phyloP scores from a whole-genome alignment of 208 protist species.

The Leishmania martiniquensis region DNA sequence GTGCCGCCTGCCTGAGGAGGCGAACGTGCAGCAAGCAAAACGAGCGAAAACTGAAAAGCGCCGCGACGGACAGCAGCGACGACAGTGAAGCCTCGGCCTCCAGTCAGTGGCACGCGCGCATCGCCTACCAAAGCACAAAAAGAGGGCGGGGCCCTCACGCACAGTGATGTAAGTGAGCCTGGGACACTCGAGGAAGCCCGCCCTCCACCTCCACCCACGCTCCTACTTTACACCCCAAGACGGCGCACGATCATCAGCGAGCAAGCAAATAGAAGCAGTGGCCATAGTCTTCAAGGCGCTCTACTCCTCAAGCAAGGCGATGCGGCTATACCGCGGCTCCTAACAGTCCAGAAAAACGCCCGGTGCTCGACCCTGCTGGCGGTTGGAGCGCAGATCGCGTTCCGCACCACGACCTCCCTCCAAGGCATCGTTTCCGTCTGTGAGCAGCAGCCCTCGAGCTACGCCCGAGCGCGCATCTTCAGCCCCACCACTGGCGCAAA shows the following conservation, averaged over 20 bases:
- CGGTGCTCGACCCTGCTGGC: slow-evolving; percentile 19
- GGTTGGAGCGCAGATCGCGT: slow-evolving; percentile 8
- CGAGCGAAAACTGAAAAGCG: not conserved
- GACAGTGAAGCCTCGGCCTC: too few relatives aligned
- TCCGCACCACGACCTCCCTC: slow-evolving; percentile 15
- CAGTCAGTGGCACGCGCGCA: not conserved
- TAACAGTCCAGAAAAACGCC: slow-evolving; percentile 20
- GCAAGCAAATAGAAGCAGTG: not conserved
- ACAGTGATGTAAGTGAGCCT: not conserved
- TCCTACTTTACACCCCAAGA: not conserved
- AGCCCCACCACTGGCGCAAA: not conserved
- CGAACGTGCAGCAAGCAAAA: not conserved
- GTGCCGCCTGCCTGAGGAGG: not conserved
- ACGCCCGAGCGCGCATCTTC: slow-evolving; percentile 1
- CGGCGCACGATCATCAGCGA: not conserved
- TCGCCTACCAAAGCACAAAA: not conserved
- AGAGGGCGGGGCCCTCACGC: not conserved
- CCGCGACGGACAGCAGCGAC: not conserved
- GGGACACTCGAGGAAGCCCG: not conserved
- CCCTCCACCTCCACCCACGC: not conserved
- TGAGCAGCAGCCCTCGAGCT: slow-evolving; percentile 9
- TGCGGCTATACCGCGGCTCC: slow-evolving; percentile 25
- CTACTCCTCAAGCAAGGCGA: slow-evolving; percentile 10
- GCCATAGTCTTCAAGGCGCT: slow-evolving; percentile 6
- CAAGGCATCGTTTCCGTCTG: slow-evolving; percentile 24